Evolutionary conservation across 768 basidiomycete species (phyloP).

Genomic region (Russula sp.): DNA sequence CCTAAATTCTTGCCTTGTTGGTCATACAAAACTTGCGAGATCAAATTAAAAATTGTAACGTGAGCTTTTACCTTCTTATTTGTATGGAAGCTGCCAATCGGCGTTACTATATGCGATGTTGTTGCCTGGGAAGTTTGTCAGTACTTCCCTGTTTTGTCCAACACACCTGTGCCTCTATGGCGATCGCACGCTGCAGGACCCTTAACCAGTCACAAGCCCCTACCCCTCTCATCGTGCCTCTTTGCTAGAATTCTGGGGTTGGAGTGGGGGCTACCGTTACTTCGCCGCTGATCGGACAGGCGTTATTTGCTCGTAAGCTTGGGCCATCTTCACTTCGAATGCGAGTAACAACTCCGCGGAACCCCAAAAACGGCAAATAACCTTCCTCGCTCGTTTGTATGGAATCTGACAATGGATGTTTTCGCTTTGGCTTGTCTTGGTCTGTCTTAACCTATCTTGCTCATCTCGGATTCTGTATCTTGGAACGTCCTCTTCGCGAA

Average conservation of each 20-base stretch:
- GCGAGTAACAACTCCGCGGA: neutral
- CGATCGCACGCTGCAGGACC: neutral
- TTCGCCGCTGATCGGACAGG: neutral
- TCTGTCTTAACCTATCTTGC: neutral
- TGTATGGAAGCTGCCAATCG: neutral
- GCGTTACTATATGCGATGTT: too few relatives aligned
- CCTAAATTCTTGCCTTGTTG: conserved; percentile 13
- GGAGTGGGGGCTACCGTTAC: neutral
- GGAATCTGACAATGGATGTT: neutral
- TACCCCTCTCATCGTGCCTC: neutral
- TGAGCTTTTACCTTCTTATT: neutral
- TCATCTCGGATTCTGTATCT: neutral
- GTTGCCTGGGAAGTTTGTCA: neutral
- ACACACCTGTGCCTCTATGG: neutral
- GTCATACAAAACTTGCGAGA: neutral
- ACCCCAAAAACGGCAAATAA: neutral
- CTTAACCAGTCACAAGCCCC: neutral
- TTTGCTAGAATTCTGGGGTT: neutral
- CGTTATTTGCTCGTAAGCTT: neutral
- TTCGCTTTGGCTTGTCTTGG: neutral
- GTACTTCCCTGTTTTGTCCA: neutral
- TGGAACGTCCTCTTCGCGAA: neutral
- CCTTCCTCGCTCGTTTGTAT: neutral
- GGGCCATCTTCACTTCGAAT: neutral
- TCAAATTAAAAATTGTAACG: neutral